Conservation (phyloP, 768 basidiomycete species). For the Crepidotus variabilis region DNA sequence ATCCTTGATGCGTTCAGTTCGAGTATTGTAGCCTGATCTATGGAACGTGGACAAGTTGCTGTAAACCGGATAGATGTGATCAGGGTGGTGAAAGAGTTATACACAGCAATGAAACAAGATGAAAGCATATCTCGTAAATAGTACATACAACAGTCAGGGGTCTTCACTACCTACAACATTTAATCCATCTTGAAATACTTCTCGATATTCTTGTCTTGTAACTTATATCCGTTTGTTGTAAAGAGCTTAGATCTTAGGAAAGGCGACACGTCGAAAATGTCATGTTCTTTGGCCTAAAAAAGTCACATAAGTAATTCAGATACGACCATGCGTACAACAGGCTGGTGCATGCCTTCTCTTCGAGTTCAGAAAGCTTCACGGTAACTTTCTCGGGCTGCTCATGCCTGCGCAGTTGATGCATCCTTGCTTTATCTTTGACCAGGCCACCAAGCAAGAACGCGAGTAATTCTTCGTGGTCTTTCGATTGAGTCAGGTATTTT, state of each 20-base stretch:
- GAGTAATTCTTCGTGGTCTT: slow-evolving; percentile 93
- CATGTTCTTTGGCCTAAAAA: slow-evolving; percentile 87
- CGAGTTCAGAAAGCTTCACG: slow-evolving; percentile 78
- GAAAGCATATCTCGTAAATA: too few relatives aligned
- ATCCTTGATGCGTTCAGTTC: too few relatives aligned
- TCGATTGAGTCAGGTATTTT: slow-evolving; percentile 94
- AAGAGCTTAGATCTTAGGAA: slow-evolving; percentile 89
- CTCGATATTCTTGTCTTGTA: slow-evolving; percentile 63
- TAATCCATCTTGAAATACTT: slow-evolving; percentile 61
- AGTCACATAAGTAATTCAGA: slow-evolving; percentile 1
- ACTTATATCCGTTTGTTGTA: slow-evolving; percentile 81
- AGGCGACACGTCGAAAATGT: slow-evolving; percentile 86
- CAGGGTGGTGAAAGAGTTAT: too few relatives aligned
- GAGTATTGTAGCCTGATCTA: too few relatives aligned
- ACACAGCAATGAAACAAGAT: too few relatives aligned
- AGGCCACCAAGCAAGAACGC: slow-evolving; percentile 92
- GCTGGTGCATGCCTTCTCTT: slow-evolving; percentile 65
- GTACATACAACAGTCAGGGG: too few relatives aligned
- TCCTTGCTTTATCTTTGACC: slow-evolving; percentile 88
- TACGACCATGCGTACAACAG: neutral
- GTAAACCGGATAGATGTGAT: too few relatives aligned
- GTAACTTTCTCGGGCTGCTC: slow-evolving; percentile 75
- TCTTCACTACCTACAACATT: too few relatives aligned
- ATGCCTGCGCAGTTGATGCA: slow-evolving; percentile 73
- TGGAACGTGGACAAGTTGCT: too few relatives aligned